These are phyloP conservation scores for Fomitopsis palustris DNA, from an alignment of 1,284 basidiomycete species.

Conservation along the genomic window DNA sequence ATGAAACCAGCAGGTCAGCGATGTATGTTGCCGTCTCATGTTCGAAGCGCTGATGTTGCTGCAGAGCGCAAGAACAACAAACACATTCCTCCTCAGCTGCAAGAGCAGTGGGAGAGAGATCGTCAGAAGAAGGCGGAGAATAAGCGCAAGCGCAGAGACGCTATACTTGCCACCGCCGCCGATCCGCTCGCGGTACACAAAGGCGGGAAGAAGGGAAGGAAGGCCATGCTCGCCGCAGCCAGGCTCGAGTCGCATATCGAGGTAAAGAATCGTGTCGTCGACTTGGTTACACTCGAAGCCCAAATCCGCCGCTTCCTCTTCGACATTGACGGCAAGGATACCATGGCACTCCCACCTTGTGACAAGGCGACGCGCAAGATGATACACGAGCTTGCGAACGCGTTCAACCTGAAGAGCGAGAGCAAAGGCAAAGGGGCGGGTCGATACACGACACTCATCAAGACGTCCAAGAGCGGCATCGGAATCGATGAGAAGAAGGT, in stretches of 20 bases:
- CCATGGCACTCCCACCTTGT: conserved; percentile 74
- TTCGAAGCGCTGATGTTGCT: neutral
- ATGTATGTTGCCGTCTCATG: neutral
- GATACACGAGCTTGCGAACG: conserved; percentile 75
- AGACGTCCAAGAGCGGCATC: conserved; percentile 57
- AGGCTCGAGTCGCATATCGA: conserved; percentile 41
- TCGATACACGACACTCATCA: conserved; percentile 68
- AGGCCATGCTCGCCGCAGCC: conserved; percentile 56
- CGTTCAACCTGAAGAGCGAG: conserved; percentile 73
- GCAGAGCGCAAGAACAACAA: conserved; percentile 58
- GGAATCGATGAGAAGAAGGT: conserved; percentile 58
- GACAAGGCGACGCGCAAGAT: conserved; percentile 65
- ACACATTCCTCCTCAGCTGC: conserved; percentile 58
- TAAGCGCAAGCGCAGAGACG: conserved; percentile 63
- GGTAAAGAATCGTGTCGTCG: conserved; percentile 50
- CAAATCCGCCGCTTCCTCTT: conserved; percentile 70
- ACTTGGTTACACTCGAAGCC: conserved; percentile 56
- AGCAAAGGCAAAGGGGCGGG: conserved; percentile 66
- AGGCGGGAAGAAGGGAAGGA: conserved; percentile 65
- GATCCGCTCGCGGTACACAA: conserved; percentile 56
- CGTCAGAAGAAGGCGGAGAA: conserved; percentile 77
- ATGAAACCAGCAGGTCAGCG: conserved; percentile 26
- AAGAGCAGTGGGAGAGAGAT: conserved; percentile 77
- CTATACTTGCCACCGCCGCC: conserved; percentile 48
- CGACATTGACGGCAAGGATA: conserved; percentile 44